Percentiles rank a stretch among this genome's conserved stretches.
Conservation (phyloP, 352 stramenopile species). For the Phytophthora aleatoria region DNA sequence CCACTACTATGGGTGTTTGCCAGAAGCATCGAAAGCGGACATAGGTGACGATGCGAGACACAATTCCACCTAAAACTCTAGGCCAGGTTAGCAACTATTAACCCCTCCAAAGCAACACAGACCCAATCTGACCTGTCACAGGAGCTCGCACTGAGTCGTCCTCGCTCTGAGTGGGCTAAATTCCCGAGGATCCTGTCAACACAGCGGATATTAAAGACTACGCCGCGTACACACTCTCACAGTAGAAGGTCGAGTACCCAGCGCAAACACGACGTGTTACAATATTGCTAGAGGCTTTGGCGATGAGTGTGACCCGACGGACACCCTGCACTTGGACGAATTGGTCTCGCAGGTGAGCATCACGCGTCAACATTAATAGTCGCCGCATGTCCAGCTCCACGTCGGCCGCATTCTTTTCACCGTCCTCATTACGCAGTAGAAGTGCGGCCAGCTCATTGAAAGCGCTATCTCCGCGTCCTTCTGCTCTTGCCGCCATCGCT, state of each 20-base stretch:
- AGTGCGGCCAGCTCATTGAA: conserved; percentile 68
- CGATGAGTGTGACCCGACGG: conserved; percentile 47
- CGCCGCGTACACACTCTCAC: background rate
- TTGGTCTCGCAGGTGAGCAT: conserved; percentile 51
- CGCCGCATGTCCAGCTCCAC: conserved; percentile 53
- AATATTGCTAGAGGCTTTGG: conserved; percentile 21
- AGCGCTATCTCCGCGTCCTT: conserved; percentile 8
- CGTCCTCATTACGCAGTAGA: conserved; percentile 55
- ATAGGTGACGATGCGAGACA: conserved; percentile 73
- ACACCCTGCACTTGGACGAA: conserved; percentile 69
- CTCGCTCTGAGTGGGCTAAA: conserved; percentile 56
- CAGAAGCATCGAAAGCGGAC: conserved; percentile 64
- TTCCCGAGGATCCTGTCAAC: conserved; percentile 64
- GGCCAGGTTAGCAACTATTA: background rate
- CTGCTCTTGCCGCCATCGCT: conserved; percentile 7
- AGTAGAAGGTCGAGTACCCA: conserved; percentile 19
- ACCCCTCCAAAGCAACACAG: background rate
- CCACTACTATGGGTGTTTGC: conserved; percentile 29
- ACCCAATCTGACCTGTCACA: conserved; percentile 47
- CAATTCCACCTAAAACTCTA: conserved; percentile 55
- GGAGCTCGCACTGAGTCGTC: conserved; percentile 60
- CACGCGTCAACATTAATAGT: conserved; percentile 60
- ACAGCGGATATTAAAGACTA: background rate
- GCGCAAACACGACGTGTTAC: conserved; percentile 39
- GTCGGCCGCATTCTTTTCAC: conserved; percentile 42